Conservation (phyloP, 2,329 filamentous ascomycete species). For the Fusarium concolor region DNA sequence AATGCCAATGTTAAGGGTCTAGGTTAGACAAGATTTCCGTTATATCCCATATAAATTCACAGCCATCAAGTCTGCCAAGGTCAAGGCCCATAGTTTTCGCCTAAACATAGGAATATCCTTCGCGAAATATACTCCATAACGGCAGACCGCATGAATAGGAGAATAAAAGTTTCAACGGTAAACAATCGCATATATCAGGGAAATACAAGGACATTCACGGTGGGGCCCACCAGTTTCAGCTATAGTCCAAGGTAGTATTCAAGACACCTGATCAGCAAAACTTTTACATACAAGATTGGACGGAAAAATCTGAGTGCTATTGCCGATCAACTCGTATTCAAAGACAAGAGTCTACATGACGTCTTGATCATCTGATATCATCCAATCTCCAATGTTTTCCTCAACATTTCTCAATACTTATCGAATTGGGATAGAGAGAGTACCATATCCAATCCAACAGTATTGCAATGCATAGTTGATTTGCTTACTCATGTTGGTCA, state of each 20-base stretch:
- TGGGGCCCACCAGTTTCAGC: constrained; percentile 6
- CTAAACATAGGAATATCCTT: not conserved
- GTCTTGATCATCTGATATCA: not conserved
- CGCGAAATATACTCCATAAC: not conserved
- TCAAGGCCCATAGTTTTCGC: not conserved
- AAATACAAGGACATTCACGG: constrained; percentile 1
- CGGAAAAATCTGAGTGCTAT: not conserved
- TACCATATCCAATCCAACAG: not conserved
- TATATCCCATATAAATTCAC: too few relatives aligned
- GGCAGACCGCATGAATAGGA: not conserved
- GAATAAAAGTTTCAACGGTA: not conserved
- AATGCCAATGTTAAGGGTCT: constrained; percentile 6
- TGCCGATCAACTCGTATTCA: constrained; percentile 7
- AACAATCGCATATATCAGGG: not conserved
- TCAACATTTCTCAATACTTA: not conserved
- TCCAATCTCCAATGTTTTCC: not conserved
- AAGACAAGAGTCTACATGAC: not conserved
- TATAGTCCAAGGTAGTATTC: not conserved
- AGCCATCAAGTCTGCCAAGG: constrained; percentile 1
- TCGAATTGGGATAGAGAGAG: too few relatives aligned
- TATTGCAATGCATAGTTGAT: not conserved
- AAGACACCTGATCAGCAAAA: constrained; percentile 10
- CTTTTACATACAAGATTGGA: not conserved
- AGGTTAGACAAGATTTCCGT: not conserved
- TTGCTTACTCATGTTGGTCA: too few relatives aligned